These are phyloP conservation scores for Chlamydomonas sp. DNA, from an alignment of 139 green algal genomes.

Conservation along the genomic window DNA sequence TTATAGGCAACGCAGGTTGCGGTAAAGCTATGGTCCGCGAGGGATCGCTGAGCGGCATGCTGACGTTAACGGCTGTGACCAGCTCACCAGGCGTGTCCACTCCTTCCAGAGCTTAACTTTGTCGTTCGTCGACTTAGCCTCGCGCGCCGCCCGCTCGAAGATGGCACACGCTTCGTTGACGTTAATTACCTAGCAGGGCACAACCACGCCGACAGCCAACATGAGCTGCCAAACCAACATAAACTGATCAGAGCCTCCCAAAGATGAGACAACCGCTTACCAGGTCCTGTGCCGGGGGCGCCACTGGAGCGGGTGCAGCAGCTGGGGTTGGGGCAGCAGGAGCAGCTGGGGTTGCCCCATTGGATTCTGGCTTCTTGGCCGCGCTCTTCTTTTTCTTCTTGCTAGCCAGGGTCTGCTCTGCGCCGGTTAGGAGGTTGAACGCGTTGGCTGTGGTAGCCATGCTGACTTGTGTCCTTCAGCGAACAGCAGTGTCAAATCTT, in stretches of 20 bases:
- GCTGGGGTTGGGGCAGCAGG: not conserved
- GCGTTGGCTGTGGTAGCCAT: conserved; percentile 26
- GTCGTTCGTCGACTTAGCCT: conserved; percentile 13
- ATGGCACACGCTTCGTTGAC: conserved; percentile 32
- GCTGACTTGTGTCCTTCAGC: not conserved
- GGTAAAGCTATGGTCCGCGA: not conserved
- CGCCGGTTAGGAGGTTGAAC: conserved; percentile 18
- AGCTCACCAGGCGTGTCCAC: conserved; percentile 44
- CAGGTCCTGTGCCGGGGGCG: not conserved
- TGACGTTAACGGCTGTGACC: not conserved
- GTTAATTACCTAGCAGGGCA: not conserved
- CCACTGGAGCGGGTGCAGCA: not conserved
- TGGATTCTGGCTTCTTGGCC: not conserved
- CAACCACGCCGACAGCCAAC: not conserved
- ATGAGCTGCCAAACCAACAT: no score
- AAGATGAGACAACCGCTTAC: no score
- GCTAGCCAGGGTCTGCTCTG: conserved; percentile 22
- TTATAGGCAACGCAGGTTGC: no score
- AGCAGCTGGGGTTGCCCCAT: not conserved
- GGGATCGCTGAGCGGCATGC: not conserved
- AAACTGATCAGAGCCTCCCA: no score
- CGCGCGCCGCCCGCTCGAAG: conserved; percentile 25
- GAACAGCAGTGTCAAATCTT: not conserved
- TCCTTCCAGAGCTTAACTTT: conserved; percentile 59
- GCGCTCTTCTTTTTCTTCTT: conserved; percentile 15